Percentiles rank a stretch among this genome's conserved stretches.
phyloP scores from a whole-genome alignment of 352 stramenopile genomes.

The Ophiocytium majus region DNA sequence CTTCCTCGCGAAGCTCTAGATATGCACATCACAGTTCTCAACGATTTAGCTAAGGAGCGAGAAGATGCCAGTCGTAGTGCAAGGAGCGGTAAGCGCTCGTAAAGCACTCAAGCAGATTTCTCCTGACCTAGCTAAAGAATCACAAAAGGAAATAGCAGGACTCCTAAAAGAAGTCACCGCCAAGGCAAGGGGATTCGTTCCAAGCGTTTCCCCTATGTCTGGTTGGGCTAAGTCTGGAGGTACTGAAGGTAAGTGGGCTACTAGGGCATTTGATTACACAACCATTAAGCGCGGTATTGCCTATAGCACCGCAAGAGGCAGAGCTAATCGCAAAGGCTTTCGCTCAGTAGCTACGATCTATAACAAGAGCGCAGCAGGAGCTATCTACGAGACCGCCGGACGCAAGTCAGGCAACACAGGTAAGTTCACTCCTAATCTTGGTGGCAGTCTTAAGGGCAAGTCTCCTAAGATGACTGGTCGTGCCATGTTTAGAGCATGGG shows the following conservation, averaged over 20 bases:
- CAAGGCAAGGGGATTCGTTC: not conserved
- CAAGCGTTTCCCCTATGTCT: not conserved
- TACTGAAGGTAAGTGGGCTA: not conserved
- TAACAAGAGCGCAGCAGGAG: not conserved
- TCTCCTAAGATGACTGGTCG: not conserved
- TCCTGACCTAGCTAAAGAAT: slow-evolving; percentile 1
- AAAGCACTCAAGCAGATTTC: slow-evolving; percentile 6
- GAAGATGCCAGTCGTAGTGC: not conserved
- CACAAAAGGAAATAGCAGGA: not conserved
- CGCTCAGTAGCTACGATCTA: not conserved
- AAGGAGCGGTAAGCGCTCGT: not conserved
- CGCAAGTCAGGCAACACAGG: slow-evolving; percentile 2
- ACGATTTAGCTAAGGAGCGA: not conserved
- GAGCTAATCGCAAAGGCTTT: not conserved
- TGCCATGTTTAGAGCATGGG: not conserved
- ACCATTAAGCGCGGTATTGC: not conserved
- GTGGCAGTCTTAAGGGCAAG: not conserved
- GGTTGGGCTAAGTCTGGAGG: not conserved
- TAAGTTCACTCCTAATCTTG: not conserved
- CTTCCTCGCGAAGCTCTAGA: not conserved
- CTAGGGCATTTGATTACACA: not conserved
- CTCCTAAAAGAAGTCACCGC: not conserved
- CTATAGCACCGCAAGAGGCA: not conserved
- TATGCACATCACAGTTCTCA: not conserved
- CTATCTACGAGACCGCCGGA: not conserved